Conservation (phyloP, 2,329 filamentous ascomycete genomes). For the Daldinia sp. region DNA sequence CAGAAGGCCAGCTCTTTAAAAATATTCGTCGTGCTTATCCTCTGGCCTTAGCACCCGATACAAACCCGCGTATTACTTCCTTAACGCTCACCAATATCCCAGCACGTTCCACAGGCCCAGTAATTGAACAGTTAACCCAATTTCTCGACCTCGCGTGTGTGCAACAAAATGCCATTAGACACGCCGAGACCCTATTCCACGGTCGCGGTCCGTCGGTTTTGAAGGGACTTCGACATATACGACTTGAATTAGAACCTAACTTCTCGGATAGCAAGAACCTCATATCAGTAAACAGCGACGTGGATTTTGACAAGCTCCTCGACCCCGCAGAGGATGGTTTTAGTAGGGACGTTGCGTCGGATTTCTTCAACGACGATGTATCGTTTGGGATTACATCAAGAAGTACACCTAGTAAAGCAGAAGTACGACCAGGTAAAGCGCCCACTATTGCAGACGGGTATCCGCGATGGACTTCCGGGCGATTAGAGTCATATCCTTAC, state of each 20-base stretch:
- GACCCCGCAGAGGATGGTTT: slow-evolving; percentile 39
- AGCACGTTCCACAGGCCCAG: slow-evolving; percentile 58
- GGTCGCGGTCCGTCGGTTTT: slow-evolving; percentile 55
- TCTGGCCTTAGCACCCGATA: slow-evolving; percentile 59
- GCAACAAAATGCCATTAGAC: slow-evolving; percentile 59
- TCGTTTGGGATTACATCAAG: slow-evolving; percentile 31
- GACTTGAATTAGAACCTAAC: slow-evolving; percentile 62
- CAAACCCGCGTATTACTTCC: slow-evolving; percentile 63
- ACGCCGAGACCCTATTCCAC: slow-evolving; percentile 35
- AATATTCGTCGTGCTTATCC: slow-evolving; percentile 58
- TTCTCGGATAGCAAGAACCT: slow-evolving; percentile 48
- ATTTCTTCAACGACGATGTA: slow-evolving; percentile 16
- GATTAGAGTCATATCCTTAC: slow-evolving; percentile 42
- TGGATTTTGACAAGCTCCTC: slow-evolving; percentile 56
- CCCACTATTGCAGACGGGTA: slow-evolving; percentile 22
- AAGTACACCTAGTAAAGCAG: neutral
- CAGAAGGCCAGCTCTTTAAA: slow-evolving; percentile 55
- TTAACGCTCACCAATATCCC: slow-evolving; percentile 65
- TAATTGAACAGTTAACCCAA: slow-evolving; percentile 56
- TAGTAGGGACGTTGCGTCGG: neutral
- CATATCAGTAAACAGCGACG: slow-evolving; percentile 45
- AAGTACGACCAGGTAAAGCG: neutral
- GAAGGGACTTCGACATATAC: slow-evolving; percentile 60
- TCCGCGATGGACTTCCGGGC: slow-evolving; percentile 43
- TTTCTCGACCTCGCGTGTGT: slow-evolving; percentile 58